A percentile compares a stretch with the other conserved stretches of the same genome.
phyloP scores from a whole-genome alignment of 495 filamentous ascomycete genomes.

The Xylaria cubensis region DNA sequence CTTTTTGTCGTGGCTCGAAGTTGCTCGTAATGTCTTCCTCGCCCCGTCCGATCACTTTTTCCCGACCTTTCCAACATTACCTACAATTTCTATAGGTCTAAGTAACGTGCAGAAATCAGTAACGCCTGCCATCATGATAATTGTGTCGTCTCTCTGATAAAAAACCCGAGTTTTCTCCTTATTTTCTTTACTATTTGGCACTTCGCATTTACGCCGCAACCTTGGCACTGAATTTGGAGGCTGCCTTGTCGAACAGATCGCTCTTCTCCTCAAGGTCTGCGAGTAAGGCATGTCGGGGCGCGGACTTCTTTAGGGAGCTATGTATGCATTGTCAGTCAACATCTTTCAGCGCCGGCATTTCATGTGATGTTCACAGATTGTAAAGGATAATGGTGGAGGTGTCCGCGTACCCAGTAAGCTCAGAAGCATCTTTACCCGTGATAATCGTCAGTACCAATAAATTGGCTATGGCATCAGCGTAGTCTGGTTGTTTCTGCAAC shows the following conservation, averaged over 20 bases:
- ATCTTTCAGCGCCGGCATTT: slow-evolving; percentile 37
- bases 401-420: slow-evolving; percentile 63
- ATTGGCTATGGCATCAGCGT: slow-evolving; percentile 80
- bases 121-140: slow-evolving; percentile 6
- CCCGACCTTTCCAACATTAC: not conserved
- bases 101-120: not conserved
- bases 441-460: slow-evolving; percentile 77
- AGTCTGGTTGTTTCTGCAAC: slow-evolving; percentile 71
- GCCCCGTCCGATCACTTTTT: not conserved
- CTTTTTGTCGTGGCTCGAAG: not conserved
- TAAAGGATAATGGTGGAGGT: not conserved
- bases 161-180: not conserved
- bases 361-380: slow-evolving; percentile 23
- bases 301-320: slow-evolving; percentile 60
- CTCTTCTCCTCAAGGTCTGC: slow-evolving; percentile 77
- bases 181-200: not conserved
- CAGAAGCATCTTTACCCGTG: slow-evolving; percentile 69
- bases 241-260: slow-evolving; percentile 78
- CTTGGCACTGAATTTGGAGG: slow-evolving; percentile 77
- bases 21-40: not conserved
- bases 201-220: slow-evolving; percentile 59
- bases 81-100: slow-evolving; percentile 13
- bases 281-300: slow-evolving; percentile 70
- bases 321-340: slow-evolving; percentile 12
- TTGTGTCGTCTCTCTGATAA: slow-evolving; percentile 4